phyloP scores from a whole-genome alignment of 805 yeast species.

The Kregervanrija fluxuum region DNA sequence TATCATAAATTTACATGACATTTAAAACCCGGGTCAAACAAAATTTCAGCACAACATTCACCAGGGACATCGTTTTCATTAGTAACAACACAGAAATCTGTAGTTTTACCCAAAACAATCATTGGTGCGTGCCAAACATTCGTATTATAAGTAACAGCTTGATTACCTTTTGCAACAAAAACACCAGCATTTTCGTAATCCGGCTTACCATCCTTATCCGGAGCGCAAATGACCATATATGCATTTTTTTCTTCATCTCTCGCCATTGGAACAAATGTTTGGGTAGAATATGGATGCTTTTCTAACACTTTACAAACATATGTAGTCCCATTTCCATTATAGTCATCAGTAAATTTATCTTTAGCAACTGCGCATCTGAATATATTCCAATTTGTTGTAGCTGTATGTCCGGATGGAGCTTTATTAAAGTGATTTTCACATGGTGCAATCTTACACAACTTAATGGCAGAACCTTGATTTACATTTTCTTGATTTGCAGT shows the following conservation, averaged over 20 bases:
- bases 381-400: slow-evolving; percentile 71
- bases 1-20: slow-evolving; percentile 21
- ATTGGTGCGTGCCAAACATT: slow-evolving; percentile 96
- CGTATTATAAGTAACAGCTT: slow-evolving; percentile 81
- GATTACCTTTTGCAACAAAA: slow-evolving; percentile 72
- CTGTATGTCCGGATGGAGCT: slow-evolving; percentile 39
- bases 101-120: slow-evolving; percentile 63
- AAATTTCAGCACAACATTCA: slow-evolving; percentile 79
- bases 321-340: slow-evolving; percentile 6
- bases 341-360: slow-evolving; percentile 37
- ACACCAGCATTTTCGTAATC: slow-evolving; percentile 56
- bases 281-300: slow-evolving; percentile 84
- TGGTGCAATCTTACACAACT: slow-evolving; percentile 67
- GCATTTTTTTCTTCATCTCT: slow-evolving; percentile 38
- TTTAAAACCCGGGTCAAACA: slow-evolving; percentile 52
- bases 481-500: slow-evolving; percentile 46
- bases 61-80: slow-evolving; percentile 74
- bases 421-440: slow-evolving; percentile 42
- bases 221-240: slow-evolving; percentile 77
- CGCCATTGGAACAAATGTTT: slow-evolving; percentile 91
- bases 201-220: slow-evolving; percentile 41
- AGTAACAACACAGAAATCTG: slow-evolving; percentile 84
- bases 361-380: slow-evolving; percentile 75
- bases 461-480: slow-evolving; percentile 90
- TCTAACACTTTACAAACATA: slow-evolving; percentile 69